Evolutionary conservation across 768 basidiomycete species (phyloP).

Genomic region (Tubosaeta brunneosetosa): DNA sequence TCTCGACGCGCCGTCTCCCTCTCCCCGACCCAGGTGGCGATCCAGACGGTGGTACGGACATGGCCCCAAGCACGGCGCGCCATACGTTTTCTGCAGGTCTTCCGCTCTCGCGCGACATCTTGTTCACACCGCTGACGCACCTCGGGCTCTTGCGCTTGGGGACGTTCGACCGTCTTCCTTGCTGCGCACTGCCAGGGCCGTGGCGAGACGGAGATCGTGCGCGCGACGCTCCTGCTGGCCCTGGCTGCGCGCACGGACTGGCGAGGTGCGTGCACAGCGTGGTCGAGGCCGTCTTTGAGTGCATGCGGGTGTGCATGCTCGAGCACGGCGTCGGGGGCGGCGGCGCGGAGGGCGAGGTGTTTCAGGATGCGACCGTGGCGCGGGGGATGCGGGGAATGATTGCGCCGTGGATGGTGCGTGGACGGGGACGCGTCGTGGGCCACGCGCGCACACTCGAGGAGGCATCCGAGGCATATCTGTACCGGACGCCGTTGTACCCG

Average conservation of each 20-base stretch:
- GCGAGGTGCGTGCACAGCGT: conserved; percentile 25
- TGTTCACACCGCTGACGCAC: conserved; percentile 65
- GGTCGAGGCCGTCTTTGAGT: conserved; percentile 53
- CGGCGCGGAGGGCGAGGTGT: conserved; percentile 54
- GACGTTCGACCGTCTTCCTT: conserved; percentile 66
- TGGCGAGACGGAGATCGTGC: conserved; percentile 72
- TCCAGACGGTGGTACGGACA: not conserved
- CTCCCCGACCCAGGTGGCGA: not conserved
- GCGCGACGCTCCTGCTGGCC: conserved; percentile 62
- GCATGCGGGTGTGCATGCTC: conserved; percentile 95
- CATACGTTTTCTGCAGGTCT: conserved; percentile 32
- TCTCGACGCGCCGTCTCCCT: conserved; percentile 50
- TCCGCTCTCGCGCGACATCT: conserved; percentile 60
- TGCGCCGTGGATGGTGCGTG: conserved; percentile 43
- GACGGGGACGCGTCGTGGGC: not conserved
- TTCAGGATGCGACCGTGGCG: conserved; percentile 63
- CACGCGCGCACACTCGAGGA: conserved; percentile 39
- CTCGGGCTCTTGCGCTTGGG: conserved; percentile 64
- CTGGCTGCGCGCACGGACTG: conserved; percentile 46
- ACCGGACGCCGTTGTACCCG: conserved; percentile 32
- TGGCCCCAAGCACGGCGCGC: too few species aligned
- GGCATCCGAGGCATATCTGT: conserved; percentile 60
- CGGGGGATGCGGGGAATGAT: conserved; percentile 58
- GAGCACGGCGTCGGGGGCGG: conserved; percentile 60
- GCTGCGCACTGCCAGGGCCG: conserved; percentile 73